Evolutionary conservation across 2,329 filamentous ascomycete species (phyloP).

Genomic region (Paraconiothyrium brasiliense): DNA sequence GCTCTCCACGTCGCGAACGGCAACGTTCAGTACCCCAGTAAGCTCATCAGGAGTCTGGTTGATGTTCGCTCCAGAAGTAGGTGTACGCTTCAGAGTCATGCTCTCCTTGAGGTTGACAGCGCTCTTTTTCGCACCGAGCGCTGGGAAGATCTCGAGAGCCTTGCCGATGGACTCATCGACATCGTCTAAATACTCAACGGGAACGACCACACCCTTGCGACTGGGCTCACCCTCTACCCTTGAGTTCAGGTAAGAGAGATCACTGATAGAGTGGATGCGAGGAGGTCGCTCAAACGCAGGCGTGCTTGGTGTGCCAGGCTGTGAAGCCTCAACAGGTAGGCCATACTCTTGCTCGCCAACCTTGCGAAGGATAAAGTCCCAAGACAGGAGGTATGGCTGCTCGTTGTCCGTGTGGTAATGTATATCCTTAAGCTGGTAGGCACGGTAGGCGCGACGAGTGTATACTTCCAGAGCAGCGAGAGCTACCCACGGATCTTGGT

Average conservation of each 20-base stretch:
- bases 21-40: constrained; percentile 91
- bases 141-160: constrained; percentile 84
- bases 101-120: constrained; percentile 50
- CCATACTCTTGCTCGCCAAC: constrained; percentile 92
- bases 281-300: constrained; percentile 74
- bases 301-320: constrained; percentile 74
- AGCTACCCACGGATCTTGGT: constrained; percentile 93
- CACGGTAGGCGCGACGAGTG: constrained; percentile 94
- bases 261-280: constrained; percentile 92
- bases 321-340: constrained; percentile 78
- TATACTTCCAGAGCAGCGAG: constrained; percentile 95
- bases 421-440: constrained; percentile 88
- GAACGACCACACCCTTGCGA: constrained; percentile 93
- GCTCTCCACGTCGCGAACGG: constrained; percentile 86
- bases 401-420: constrained; percentile 85
- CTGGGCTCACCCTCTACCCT: constrained; percentile 77
- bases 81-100: constrained; percentile 73
- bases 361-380: constrained; percentile 96
- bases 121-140: constrained; percentile 63
- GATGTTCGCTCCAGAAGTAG: constrained; percentile 49
- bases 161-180: constrained; percentile 85
- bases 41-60: constrained; percentile 76
- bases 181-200: constrained; percentile 92
- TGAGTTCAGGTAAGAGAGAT: constrained; percentile 87
- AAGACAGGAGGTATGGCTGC: constrained; percentile 81